Conservation (phyloP, 2,329 filamentous ascomycete species). For the Ilyonectria mors-panacis region DNA sequence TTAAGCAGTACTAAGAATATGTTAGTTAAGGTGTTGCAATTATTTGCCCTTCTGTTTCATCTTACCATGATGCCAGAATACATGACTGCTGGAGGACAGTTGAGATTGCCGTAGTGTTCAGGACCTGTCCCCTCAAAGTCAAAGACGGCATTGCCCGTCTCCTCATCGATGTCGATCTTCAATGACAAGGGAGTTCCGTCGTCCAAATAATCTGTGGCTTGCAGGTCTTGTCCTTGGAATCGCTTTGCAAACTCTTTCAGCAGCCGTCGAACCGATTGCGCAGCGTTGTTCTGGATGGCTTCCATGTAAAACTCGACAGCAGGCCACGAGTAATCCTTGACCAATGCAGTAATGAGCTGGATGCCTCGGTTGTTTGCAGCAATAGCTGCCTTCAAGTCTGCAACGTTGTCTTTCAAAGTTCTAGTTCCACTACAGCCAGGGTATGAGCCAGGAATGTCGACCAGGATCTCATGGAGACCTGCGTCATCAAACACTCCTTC, state of each 20-base stretch:
- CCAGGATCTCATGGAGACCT: conserved; percentile 79
- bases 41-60: not conserved
- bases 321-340: conserved; percentile 79
- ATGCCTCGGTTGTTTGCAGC: conserved; percentile 91
- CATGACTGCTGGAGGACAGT: conserved; percentile 68
- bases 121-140: conserved; percentile 53
- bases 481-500: conserved; percentile 85
- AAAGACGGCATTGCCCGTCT: conserved; percentile 81
- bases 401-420: conserved; percentile 86
- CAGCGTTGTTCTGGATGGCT: conserved; percentile 59
- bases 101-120: conserved; percentile 61
- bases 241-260: conserved; percentile 24
- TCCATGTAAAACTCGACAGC: conserved; percentile 75
- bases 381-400: conserved; percentile 88
- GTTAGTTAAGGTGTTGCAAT: not conserved
- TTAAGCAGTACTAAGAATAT: conserved; percentile 74
- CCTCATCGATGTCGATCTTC: conserved; percentile 78
- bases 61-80: conserved; percentile 17
- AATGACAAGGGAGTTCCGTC: conserved; percentile 85
- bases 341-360: conserved; percentile 77
- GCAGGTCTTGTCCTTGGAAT: conserved; percentile 18
- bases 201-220: conserved; percentile 77
- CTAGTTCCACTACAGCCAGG: conserved; percentile 84
- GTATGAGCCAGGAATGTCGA: conserved; percentile 81
- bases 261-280: conserved; percentile 38